Base-by-base conservation (phyloP, 148 eudicot genomes). In the Suaeda aralocaspica region DNA sequence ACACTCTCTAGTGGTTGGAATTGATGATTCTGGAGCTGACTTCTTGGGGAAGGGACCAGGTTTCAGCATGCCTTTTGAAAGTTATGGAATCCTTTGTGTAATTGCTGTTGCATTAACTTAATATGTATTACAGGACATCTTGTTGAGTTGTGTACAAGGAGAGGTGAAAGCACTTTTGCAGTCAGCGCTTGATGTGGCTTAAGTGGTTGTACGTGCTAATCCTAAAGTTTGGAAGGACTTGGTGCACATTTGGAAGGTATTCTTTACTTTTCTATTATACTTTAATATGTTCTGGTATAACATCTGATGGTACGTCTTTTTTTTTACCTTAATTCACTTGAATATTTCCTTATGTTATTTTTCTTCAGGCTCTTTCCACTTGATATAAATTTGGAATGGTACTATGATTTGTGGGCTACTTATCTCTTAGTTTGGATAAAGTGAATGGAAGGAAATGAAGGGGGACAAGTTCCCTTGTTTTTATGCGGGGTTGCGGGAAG, bases 191-290 rank as follows among this genome's bases (percentile, higher is more conserved):
- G 92, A 85, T 26, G 89, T 85, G 72, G 98, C 98, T 39, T 81
- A 90, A 42, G 84, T 77, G 49, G 95, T 93, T 60, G 86, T 93
- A 34, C 89, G 87, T 74, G 96, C 98, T 58, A 93, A 93, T 80
- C 92, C 90, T 33, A 78, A 85, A 59, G 87, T 90, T 81, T 93
- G 85, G 98, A 93, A 83, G 98, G 96, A 64, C 85, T 93, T 59
- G 98, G 98, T 72, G 92, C 98, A 67, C 84, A 88, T 73, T 82
- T 93, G 75, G 96, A 92, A 85, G 98, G 96, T 86, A 71, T 65
- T n/a, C 68, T n/a, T 29, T 6, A 13, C 21, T 29, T 29, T 44
- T 30, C 46, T 52, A n/a, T n/a, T n/a, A n/a, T n/a, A n/a, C n/a
- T n/a, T n/a, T n/a, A n/a, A n/a, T n/a, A n/a, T 9, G 59, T 21